Base-by-base conservation (phyloP, 768 basidiomycete species). In the Gymnopilus junonius region DNA sequence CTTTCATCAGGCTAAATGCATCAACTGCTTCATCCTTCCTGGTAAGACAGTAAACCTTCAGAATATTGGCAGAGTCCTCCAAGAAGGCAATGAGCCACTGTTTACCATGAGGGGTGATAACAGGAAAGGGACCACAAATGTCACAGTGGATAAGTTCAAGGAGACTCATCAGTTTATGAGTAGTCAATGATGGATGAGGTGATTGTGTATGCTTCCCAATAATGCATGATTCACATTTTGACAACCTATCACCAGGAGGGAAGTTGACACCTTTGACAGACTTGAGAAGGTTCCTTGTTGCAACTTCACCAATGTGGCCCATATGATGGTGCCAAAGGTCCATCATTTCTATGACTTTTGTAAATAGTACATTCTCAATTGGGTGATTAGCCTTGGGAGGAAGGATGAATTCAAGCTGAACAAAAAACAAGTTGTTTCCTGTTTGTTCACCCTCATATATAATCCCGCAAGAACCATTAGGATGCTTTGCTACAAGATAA, bases 91-190 rank as follows among this genome's bases (percentile, higher is more conserved):
- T 32, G 32, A 32, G 32, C 32, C 32, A 32, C 32, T 32, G 32
- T 32, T 32, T 32, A 10, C 32, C 32, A 32, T 32, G 32, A 32
- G 32, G 32, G 4, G 32, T 32, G 32, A 32, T 4, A 32, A 32
- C 32, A 32, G 32, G 62, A 25, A 66, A 66, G 1, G 65, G 65
- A 20, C 65, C 65, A 58, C 61, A 66, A 6, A 62, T 25, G 27
- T 65, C 57, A 11, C 61, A 56, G 29, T 20, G n/a, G 20, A 65
- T 39, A 2, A 62, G 48, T n/a, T 62, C 65, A 1, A 65, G 55
- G 32, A 32, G 32, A 4, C 32, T 4, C 32, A 32, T 32, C 5
- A 10, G 10, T 10, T 32, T 32, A 10, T 4, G 32, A 32, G 32
- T 32, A 32, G 10, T 4, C 5, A 10, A 32, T 5, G 32, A 32